Evolutionary conservation across 2,329 filamentous ascomycete species (phyloP), one percentile per base, ranked within the genome.

Genomic region (Beauveria sp.): DNA sequence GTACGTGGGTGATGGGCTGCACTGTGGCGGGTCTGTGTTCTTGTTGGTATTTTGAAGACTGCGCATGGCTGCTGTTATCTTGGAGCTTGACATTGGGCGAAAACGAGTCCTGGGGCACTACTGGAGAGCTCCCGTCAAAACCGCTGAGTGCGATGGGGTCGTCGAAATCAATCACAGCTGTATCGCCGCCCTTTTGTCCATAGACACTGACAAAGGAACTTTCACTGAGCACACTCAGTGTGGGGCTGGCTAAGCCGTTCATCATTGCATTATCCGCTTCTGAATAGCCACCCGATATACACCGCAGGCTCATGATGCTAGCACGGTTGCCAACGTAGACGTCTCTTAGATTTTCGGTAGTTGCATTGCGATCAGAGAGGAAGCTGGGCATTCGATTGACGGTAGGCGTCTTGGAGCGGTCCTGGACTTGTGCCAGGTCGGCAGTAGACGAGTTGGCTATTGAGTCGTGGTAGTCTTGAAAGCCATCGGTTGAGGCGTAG

Each of bases 121-220:
- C 28, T 10, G 65, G 53, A 26, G 67, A 55, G 50, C 63, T 64
- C 34, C 64, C 66, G 2, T 59, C 62, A 34, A 64, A 58, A 3
- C 72, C 71, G 58, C 74, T 70, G 46, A 72, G 66, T 10, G 67
- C 65, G 6, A 70, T 65, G 0, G 70, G 67, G 42, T 75, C 72
- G 22, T 75, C 73, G 3, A 71, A 64, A 3, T 70, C 65, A 20
- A 68, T 63, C 4, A 67, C 66, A 12, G 66, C 66, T 31, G 66
- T 67, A 10, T 70, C 69, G 2, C 66, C 60, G 8, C 64, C 67
- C 64, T 78, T 79, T 26, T 76, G 72, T 3, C 85, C 86, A 61
- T 89, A 89, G 0, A 89, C 76, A 66, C 86, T 88, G 24, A 82
- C 66, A 66, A 89, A 88, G 0, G 86, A 88, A 69, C 85, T 88